A percentile compares a stretch with the other conserved stretches of the same genome.
Evolutionary conservation across 2,329 filamentous ascomycete genomes (phyloP).

Genomic region (Penicillium verrucosum): DNA sequence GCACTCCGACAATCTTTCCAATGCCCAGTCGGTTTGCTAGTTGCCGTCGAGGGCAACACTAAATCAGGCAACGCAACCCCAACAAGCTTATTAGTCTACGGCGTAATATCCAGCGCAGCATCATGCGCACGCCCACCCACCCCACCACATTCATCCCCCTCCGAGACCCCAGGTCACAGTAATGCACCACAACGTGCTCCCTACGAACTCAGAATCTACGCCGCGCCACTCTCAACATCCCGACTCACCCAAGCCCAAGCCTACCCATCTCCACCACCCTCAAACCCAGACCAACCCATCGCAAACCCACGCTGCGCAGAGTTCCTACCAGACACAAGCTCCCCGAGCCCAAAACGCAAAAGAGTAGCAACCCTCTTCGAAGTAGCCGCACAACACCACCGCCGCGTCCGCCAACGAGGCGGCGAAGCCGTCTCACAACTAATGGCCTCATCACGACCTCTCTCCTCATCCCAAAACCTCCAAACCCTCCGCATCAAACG

Average conservation of each 20-base stretch:
- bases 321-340: constrained; percentile 39
- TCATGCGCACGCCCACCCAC: constrained; percentile 33
- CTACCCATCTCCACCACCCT: constrained; percentile 32
- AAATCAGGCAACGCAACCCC: constrained; percentile 21
- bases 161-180: constrained; percentile 17
- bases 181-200: constrained; percentile 10
- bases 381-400: constrained; percentile 41
- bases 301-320: constrained; percentile 26
- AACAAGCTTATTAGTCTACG: constrained; percentile 41
- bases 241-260: constrained; percentile 35
- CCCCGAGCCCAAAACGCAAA: constrained; percentile 43
- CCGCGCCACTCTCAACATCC: constrained; percentile 33
- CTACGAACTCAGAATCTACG: constrained; percentile 38
- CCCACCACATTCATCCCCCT: constrained; percentile 35
- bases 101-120: constrained; percentile 33
- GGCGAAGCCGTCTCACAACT: constrained; percentile 41
- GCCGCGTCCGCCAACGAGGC: constrained; percentile 39
- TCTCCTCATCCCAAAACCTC: constrained; percentile 30
- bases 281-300: constrained; percentile 14
- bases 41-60: constrained; percentile 28
- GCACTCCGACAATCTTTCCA: constrained; percentile 31
- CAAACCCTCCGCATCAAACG: constrained; percentile 35
- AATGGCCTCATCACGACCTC: constrained; percentile 34
- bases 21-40: constrained; percentile 40
- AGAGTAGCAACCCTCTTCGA: constrained; percentile 44